A percentile compares a stretch with the other conserved stretches of the same genome.
These are phyloP conservation scores for Pyrenophora tritici-repentis DNA, from an alignment of 2,329 filamentous ascomycete genomes.

Conservation along the genomic window DNA sequence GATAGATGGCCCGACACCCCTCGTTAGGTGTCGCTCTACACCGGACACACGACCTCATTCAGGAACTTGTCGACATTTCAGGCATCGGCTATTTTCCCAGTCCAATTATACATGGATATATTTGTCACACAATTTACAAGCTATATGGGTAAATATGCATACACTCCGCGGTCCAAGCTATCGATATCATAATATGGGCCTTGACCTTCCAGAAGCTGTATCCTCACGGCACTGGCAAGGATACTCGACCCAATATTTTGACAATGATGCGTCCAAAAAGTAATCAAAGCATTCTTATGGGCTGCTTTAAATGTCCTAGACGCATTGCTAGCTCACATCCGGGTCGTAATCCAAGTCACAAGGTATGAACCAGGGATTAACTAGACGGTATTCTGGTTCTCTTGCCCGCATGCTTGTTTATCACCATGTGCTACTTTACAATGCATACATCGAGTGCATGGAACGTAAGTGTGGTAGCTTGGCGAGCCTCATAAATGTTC, in stretches of 20 bases:
- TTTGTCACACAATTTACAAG: constrained; percentile 32
- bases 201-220: constrained; percentile 28
- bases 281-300: constrained; percentile 26
- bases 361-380: too few relatives aligned
- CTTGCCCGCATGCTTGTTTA: constrained; percentile 33
- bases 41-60: too few relatives aligned
- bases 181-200: constrained; percentile 7
- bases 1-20: too few relatives aligned
- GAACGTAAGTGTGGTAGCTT: constrained; percentile 29
- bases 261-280: constrained; percentile 16
- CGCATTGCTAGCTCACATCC: too few relatives aligned
- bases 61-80: too few relatives aligned
- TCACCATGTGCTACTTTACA: constrained; percentile 25
- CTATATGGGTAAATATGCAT: constrained; percentile 39
- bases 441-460: constrained; percentile 24
- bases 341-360: too few relatives aligned
- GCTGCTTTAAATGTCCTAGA: too few relatives aligned
- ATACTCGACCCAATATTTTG: constrained; percentile 8
- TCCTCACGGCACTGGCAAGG: constrained; percentile 19
- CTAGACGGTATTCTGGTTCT: constrained; percentile 27
- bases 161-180: constrained; percentile 26
- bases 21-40: too few relatives aligned
- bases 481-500: constrained; percentile 19
- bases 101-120: constrained; percentile 23
- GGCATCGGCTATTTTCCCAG: not conserved